Conservation (phyloP, 768 basidiomycete species). For the Lentinus brumalis region DNA sequence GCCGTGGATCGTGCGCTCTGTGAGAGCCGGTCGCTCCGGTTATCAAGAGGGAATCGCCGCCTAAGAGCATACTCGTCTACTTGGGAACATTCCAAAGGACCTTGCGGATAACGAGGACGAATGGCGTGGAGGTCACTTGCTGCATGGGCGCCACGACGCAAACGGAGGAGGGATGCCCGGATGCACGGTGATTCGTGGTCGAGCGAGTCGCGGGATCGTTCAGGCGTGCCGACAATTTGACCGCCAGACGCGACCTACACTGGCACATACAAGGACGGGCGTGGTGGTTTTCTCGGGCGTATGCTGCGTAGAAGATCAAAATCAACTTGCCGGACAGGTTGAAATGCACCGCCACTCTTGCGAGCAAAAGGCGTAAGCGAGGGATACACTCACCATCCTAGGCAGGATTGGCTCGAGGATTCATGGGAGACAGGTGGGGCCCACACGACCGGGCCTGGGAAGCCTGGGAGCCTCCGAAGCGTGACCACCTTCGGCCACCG, state of each 20-base stretch:
- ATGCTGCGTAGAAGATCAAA: background rate
- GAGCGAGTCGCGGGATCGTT: background rate
- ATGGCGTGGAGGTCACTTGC: constrained; percentile 19
- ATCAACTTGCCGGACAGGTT: background rate
- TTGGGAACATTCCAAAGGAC: constrained; percentile 15
- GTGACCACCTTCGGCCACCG: background rate
- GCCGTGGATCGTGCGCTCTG: constrained; percentile 2
- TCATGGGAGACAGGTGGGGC: constrained; percentile 3
- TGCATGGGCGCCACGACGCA: constrained; percentile 15
- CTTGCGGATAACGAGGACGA: constrained; percentile 4
- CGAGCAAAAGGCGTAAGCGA: background rate
- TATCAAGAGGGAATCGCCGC: constrained; percentile 21
- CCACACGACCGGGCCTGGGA: background rate
- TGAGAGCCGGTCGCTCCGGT: constrained; percentile 13
- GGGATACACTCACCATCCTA: background rate
- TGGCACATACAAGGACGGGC: background rate
- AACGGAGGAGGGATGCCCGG: constrained; percentile 11
- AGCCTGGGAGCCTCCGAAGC: constrained; percentile 1
- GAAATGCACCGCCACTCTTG: constrained; percentile 14
- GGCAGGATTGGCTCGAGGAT: background rate
- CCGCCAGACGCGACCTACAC: background rate
- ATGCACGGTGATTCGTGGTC: constrained; percentile 4
- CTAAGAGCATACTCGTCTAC: background rate
- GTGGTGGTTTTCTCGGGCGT: background rate
- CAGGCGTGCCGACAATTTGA: background rate